Evolutionary conservation across 2,329 filamentous ascomycete species (phyloP).

Genomic region (Ascochyta viciae-villosae): DNA sequence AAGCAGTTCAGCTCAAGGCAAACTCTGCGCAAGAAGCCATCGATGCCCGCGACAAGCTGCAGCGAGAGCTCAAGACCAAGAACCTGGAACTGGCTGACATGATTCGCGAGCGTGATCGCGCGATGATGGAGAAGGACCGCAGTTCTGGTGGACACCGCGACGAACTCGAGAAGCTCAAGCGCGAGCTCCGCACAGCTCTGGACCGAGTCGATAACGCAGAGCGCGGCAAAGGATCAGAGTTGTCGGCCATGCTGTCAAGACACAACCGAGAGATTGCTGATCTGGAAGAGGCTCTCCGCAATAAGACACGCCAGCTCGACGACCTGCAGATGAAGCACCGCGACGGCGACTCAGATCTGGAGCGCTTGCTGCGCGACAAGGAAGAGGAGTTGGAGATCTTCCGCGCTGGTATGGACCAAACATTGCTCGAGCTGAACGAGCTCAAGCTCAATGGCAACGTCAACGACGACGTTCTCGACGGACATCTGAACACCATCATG

Average conservation of each 20-base stretch:
- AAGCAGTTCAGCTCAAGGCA: slow-evolving; percentile 93
- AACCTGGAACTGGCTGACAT: slow-evolving; percentile 98
- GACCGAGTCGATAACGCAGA: slow-evolving; percentile 93
- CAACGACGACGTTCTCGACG: slow-evolving; percentile 81
- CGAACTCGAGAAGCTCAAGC: slow-evolving; percentile 91
- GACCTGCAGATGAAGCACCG: slow-evolving; percentile 79
- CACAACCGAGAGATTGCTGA: slow-evolving; percentile 98
- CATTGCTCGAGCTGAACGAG: slow-evolving; percentile 89
- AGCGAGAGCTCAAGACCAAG: slow-evolving; percentile 98
- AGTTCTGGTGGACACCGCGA: slow-evolving; percentile 86
- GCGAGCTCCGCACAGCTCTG: slow-evolving; percentile 88
- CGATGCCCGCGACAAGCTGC: slow-evolving; percentile 90
- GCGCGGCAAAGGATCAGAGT: slow-evolving; percentile 89
- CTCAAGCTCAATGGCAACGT: slow-evolving; percentile 68
- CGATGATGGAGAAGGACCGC: slow-evolving; percentile 90
- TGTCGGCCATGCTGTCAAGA: slow-evolving; percentile 92
- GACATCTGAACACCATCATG: slow-evolving; percentile 88
- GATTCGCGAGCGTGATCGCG: slow-evolving; percentile 95
- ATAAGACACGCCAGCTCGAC: slow-evolving; percentile 86
- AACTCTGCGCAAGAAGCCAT: slow-evolving; percentile 97
- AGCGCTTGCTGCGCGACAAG: slow-evolving; percentile 86
- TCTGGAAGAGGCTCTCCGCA: slow-evolving; percentile 86
- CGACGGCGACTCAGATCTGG: slow-evolving; percentile 84
- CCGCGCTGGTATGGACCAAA: slow-evolving; percentile 97
- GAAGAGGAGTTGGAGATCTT: slow-evolving; percentile 98